Conservation (phyloP, 257 asterid genomes). For the Rauvolfia tetraphylla region DNA sequence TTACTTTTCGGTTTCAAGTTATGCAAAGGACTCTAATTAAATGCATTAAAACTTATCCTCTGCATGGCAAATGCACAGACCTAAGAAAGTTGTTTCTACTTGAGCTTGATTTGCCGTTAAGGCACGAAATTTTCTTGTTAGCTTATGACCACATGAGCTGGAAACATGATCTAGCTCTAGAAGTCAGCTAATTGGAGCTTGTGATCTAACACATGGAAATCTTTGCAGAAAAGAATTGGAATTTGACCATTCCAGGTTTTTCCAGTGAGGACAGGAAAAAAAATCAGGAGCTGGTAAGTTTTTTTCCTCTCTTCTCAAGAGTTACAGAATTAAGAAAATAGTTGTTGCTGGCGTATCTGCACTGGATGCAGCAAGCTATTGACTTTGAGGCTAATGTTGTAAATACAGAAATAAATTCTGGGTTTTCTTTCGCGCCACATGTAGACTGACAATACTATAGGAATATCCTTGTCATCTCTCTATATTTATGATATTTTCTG, state of each 20-base stretch:
- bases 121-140: not conserved
- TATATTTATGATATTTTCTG: not conserved
- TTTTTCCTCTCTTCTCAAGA: not conserved
- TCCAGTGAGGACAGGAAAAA: constrained; percentile 71
- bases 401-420: not conserved
- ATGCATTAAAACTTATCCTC: not conserved
- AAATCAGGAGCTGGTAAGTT: constrained; percentile 52
- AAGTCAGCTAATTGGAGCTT: constrained; percentile 9
- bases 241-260: constrained; percentile 77
- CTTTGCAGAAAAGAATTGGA: constrained; percentile 87
- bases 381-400: not conserved
- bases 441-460: not conserved
- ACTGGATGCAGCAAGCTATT: not conserved
- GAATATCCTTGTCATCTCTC: not conserved
- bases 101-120: not conserved
- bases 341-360: not conserved
- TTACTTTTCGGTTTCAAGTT: not conserved
- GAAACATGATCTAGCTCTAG: not conserved
- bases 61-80: not conserved
- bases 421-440: not conserved
- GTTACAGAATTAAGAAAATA: constrained; percentile 4
- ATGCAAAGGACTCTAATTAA: not conserved
- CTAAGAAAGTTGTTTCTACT: not conserved
- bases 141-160: not conserved
- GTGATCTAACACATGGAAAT: constrained; percentile 24